phyloP scores from a whole-genome alignment of 129 eudicot species.

The Pulicaria dysenterica region DNA sequence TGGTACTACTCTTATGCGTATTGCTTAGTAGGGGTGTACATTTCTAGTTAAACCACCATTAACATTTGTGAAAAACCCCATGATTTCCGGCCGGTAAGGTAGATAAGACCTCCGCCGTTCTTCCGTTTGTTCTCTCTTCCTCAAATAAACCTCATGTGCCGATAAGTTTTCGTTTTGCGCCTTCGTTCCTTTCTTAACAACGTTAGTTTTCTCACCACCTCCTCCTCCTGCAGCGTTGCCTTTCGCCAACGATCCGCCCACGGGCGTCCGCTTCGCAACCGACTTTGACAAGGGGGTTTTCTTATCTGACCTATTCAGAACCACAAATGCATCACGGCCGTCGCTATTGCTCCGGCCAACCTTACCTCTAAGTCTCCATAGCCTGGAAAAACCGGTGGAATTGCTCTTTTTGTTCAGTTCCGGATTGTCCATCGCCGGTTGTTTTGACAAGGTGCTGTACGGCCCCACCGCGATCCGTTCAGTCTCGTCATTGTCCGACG shows the following conservation, averaged over 20 bases:
- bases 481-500: not conserved
- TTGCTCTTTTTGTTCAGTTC: slow-evolving; percentile 66
- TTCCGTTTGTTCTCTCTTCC: slow-evolving; percentile 40
- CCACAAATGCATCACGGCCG: slow-evolving; percentile 72
- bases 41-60: slow-evolving; percentile 62
- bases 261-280: not conserved
- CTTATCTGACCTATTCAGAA: slow-evolving; percentile 37
- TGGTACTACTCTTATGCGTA: not conserved
- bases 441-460: slow-evolving; percentile 48
- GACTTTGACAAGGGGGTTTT: slow-evolving; percentile 10
- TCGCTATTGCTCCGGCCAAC: slow-evolving; percentile 61
- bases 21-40: slow-evolving; percentile 57
- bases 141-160: slow-evolving; percentile 58
- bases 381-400: slow-evolving; percentile 82
- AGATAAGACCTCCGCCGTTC: slow-evolving; percentile 54
- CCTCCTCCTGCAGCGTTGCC: not conserved
- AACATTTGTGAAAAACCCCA: slow-evolving; percentile 68
- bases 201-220: slow-evolving; percentile 3
- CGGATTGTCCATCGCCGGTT: slow-evolving; percentile 25
- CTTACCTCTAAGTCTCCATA: slow-evolving; percentile 59
- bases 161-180: slow-evolving; percentile 38
- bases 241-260: slow-evolving; percentile 8
- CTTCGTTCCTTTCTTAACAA: slow-evolving; percentile 35
- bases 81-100: slow-evolving; percentile 61
- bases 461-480: slow-evolving; percentile 49